A percentile compares a stretch with the other conserved stretches of the same genome.
Evolutionary conservation across 768 basidiomycete genomes (phyloP).

Genomic region (Suillus plorans): DNA sequence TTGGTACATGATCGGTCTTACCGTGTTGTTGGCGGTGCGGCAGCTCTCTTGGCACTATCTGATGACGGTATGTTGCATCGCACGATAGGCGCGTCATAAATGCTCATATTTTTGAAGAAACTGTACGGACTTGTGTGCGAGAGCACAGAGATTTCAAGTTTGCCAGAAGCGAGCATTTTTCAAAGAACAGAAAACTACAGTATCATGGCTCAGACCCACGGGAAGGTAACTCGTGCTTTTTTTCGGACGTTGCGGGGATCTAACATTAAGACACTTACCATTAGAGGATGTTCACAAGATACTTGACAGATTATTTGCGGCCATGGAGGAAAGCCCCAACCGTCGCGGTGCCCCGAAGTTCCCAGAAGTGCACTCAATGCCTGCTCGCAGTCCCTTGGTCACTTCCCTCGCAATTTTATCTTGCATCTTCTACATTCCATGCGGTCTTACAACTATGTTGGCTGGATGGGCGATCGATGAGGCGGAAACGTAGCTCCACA

Average conservation of each 20-base stretch:
- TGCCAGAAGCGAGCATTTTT: neutral
- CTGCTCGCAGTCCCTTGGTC: neutral
- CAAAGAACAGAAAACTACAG: neutral
- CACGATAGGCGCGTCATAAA: neutral
- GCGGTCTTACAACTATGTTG: neutral
- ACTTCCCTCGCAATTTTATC: neutral
- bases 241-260: neutral
- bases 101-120: neutral
- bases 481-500: neutral
- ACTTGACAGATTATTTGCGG: neutral
- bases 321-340: neutral
- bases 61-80: neutral
- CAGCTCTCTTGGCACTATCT: neutral
- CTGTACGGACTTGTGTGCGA: neutral
- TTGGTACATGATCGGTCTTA: neutral
- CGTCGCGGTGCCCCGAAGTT: neutral
- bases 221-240: neutral
- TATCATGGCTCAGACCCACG: neutral
- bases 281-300: conserved; percentile 2
- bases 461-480: neutral
- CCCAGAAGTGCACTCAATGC: neutral
- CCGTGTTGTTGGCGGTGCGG: neutral
- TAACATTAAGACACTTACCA: neutral
- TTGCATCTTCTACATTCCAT: neutral
- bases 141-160: neutral